Percentiles rank a stretch among this genome's conserved stretches.
Conservation (phyloP, 2,329 filamentous ascomycete species). For the Metarhizium humberi region DNA sequence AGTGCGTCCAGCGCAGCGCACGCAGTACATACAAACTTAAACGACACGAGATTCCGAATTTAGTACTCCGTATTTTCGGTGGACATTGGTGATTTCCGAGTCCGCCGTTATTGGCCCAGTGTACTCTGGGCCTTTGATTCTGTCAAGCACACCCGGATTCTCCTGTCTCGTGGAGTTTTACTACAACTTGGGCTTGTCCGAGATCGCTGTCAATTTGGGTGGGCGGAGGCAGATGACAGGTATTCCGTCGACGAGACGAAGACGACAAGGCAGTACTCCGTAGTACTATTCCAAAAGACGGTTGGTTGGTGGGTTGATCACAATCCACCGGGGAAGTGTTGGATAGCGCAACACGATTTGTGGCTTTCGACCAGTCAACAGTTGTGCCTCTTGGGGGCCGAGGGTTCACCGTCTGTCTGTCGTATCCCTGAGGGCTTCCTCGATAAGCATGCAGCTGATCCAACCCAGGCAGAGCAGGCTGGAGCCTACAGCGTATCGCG, state of each 20-base stretch:
- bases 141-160: too few relatives aligned
- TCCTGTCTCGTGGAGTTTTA: not conserved
- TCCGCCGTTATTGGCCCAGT: too few relatives aligned
- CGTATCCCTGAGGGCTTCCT: not conserved
- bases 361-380: not conserved
- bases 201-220: not conserved
- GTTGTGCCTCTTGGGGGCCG: not conserved
- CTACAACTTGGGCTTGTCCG: not conserved
- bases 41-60: too few relatives aligned
- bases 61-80: too few relatives aligned
- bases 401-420: not conserved
- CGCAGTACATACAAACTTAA: too few relatives aligned
- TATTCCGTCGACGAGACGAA: not conserved
- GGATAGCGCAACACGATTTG: not conserved
- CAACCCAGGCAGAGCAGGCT: not conserved
- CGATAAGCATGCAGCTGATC: not conserved
- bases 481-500: slow-evolving; percentile 4
- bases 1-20: too few relatives aligned
- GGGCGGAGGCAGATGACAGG: not conserved
- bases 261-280: not conserved
- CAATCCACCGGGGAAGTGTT: not conserved
- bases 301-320: not conserved
- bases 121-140: too few relatives aligned
- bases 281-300: not conserved
- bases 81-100: too few relatives aligned